phyloP scores from a whole-genome alignment of 805 yeast genomes.

The Brettanomyces nanus region DNA sequence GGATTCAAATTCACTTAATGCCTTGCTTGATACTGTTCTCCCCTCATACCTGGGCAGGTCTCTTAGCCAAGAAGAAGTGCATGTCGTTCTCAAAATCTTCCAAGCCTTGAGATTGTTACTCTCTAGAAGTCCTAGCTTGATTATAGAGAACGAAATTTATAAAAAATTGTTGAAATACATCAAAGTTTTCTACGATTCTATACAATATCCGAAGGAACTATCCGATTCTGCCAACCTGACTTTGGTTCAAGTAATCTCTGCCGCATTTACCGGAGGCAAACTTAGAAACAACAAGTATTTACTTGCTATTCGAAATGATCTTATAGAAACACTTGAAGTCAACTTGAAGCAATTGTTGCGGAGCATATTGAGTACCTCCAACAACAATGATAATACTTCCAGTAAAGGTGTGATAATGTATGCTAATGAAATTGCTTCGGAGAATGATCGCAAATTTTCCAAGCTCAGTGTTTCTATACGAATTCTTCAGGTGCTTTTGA shows the following conservation, averaged over 20 bases:
- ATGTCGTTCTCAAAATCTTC: constrained; percentile 22
- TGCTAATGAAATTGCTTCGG: constrained; percentile 9
- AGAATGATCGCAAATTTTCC: constrained; percentile 16
- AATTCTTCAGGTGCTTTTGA: constrained; percentile 19
- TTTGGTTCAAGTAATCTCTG: constrained; percentile 15
- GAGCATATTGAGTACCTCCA: constrained; percentile 19
- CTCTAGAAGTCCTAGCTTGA: constrained; percentile 16
- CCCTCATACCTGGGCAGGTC: constrained; percentile 16
- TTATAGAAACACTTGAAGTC: constrained; percentile 15
- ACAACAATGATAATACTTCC: neutral
- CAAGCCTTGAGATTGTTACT: constrained; percentile 18
- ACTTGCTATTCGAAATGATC: constrained; percentile 13
- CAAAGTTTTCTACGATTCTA: constrained; percentile 20
- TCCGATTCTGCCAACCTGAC: constrained; percentile 16
- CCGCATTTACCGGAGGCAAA: constrained; percentile 15
- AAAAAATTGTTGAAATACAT: constrained; percentile 13
- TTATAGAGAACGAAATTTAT: constrained; percentile 17
- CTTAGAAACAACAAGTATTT: constrained; percentile 18
- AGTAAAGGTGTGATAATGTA: constrained; percentile 9
- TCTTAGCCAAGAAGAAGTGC: constrained; percentile 10
- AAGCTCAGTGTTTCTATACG: constrained; percentile 21
- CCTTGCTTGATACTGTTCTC: constrained; percentile 22
- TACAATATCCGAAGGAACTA: constrained; percentile 15
- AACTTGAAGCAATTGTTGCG: constrained; percentile 17
- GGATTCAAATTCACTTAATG: constrained; percentile 23